Evolutionary conservation across 2,329 filamentous ascomycete genomes (phyloP).

Genomic region (Nemania sp.): DNA sequence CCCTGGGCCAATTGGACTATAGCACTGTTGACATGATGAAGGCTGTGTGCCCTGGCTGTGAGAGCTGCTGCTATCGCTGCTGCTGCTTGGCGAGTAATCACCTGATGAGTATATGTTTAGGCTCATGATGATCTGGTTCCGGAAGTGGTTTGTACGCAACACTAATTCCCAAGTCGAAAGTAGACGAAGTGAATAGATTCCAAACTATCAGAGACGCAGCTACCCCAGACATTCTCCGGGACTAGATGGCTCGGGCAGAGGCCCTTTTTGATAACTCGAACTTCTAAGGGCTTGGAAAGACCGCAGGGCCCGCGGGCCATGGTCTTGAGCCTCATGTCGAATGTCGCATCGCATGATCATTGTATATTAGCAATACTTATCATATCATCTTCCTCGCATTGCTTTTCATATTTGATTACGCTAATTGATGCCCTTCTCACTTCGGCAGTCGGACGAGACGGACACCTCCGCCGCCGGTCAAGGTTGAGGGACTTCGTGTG

Average conservation of each 20-base stretch:
- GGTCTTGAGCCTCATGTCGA: not conserved
- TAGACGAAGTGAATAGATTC: not conserved
- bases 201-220: not conserved
- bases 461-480: not conserved
- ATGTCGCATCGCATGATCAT: constrained; percentile 7
- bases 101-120: not conserved
- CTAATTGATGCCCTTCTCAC: not conserved
- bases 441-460: not conserved
- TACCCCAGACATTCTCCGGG: not conserved
- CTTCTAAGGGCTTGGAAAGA: constrained; percentile 1
- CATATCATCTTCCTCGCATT: not conserved
- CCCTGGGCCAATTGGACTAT: not conserved
- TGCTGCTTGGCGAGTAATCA: not conserved
- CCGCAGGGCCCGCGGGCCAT: not conserved
- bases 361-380: not conserved
- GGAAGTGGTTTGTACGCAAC: not conserved
- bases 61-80: not conserved
- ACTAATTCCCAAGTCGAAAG: not conserved
- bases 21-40: not conserved
- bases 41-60: not conserved
- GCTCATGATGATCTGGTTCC: not conserved
- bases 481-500: constrained; percentile 2
- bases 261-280: constrained; percentile 5
- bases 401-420: not conserved
- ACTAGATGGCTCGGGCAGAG: not conserved